Base-by-base conservation (phyloP, 164 flowering plant genomes). In the Vitis cinerea region DNA sequence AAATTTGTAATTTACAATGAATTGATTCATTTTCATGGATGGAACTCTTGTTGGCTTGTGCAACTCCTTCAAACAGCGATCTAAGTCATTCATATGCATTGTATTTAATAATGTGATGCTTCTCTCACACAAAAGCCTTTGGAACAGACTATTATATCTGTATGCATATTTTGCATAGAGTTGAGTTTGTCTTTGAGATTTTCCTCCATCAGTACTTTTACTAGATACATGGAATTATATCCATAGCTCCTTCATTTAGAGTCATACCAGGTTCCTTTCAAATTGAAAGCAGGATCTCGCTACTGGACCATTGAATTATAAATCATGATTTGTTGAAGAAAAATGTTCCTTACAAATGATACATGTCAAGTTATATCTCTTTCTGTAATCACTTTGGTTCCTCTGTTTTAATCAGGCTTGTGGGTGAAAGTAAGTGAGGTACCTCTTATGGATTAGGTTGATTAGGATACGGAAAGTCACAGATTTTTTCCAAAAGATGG, bases 391-490 rank as follows among this genome's bases (percentile, higher is more conserved):
- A 50, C 8, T 44, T 27, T 30, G 66, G 10, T 8, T 29, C 14
- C 3, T 16, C 49, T 52, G 19, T 11, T 66, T 37, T 70, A 59
- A 61, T 44, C 82, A 90, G 95, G 88, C 71, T 57, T 59, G 71
- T 60, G 90, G 92, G 14, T 77, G 78, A 49, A 81, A 71, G 67
- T 91, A 59, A 65, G 80, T 90, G 53, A 78, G 95, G 71, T 88
- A 79, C 64, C 83, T 90, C 9, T 64, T 90, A 44, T 88, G 91
- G 92, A 83, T 88, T 29, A 80, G 92, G 72, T 71, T 90, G 58
- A 71, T 71, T 64, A 78, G 91, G 65, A 85, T 73, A 6, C 74
- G 81, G 12, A 88, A 79, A 73, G 83, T 88, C n/a, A 72, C 69
- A 2, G 80, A 66, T 0, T 87, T 87, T 64, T 88, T 88, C 59